phyloP scores from a whole-genome alignment of 2,329 filamentous ascomycete species.

The Nannizziopsis barbatae region DNA sequence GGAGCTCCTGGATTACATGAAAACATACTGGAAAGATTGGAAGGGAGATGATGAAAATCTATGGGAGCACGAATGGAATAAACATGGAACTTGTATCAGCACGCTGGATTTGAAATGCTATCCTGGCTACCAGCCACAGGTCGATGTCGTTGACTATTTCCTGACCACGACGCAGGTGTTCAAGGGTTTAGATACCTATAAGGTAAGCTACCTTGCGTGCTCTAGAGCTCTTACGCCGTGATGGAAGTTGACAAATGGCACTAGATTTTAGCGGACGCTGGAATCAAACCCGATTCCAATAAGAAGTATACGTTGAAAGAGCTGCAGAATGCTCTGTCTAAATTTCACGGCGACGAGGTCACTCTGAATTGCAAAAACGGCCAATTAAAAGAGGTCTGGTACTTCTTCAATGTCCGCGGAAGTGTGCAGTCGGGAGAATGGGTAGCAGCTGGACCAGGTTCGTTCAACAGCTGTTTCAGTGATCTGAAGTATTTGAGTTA shows the following conservation, averaged over 20 bases:
- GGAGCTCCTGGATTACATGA: constrained; percentile 47
- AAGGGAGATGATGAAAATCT: constrained; percentile 45
- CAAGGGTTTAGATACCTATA: constrained; percentile 45
- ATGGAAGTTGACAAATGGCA: not conserved
- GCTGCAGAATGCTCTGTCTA: constrained; percentile 42
- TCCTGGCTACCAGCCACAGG: constrained; percentile 41
- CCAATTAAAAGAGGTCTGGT: constrained; percentile 46
- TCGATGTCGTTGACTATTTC: constrained; percentile 51
- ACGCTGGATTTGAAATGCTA: constrained; percentile 58
- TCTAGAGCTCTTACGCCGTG: not conserved
- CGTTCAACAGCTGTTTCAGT: constrained; percentile 15
- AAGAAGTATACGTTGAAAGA: constrained; percentile 42
- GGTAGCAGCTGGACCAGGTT: constrained; percentile 42
- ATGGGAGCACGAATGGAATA: constrained; percentile 62
- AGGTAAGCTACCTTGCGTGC: constrained; percentile 23
- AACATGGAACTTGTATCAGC: constrained; percentile 62
- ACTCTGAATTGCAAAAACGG: constrained; percentile 42
- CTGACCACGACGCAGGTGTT: constrained; percentile 45
- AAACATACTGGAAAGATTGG: constrained; percentile 50
- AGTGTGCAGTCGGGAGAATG: constrained; percentile 52
- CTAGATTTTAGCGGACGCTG: constrained; percentile 38
- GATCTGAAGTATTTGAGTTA: not conserved
- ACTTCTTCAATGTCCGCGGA: constrained; percentile 42
- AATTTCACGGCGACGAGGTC: constrained; percentile 38
- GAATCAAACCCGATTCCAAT: constrained; percentile 42